Conservation (phyloP, 208 protist genomes). For the Leishmania tarentolae region DNA sequence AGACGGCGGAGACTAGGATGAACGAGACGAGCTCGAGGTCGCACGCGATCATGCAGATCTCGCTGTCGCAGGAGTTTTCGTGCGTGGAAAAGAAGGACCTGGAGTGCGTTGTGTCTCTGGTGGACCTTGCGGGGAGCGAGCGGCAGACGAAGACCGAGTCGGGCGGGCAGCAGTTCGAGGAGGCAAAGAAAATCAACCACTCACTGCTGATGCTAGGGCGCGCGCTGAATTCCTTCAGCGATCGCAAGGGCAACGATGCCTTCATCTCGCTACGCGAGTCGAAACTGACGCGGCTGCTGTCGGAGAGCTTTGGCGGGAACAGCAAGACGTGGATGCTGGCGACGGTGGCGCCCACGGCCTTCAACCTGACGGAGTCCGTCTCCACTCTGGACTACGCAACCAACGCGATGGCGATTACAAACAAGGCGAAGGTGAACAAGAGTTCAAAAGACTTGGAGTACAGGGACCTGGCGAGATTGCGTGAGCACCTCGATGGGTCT, state of each 20-base stretch:
- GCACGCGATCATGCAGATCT: conserved; percentile 89
- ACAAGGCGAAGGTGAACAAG: conserved; percentile 72
- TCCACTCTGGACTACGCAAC: conserved; percentile 85
- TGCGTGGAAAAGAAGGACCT: conserved; percentile 49
- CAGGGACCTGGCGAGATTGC: conserved; percentile 36
- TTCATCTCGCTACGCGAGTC: conserved; percentile 88
- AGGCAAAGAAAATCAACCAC: conserved; percentile 92
- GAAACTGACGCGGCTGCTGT: conserved; percentile 89
- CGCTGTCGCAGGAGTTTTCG: conserved; percentile 63
- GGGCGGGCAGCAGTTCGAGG: conserved; percentile 76
- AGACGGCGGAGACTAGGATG: conserved; percentile 80
- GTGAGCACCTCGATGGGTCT: conserved; percentile 17
- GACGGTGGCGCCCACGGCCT: conserved; percentile 63
- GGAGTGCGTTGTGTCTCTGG: conserved; percentile 72
- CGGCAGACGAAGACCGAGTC: conserved; percentile 85
- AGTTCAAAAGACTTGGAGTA: conserved; percentile 34
- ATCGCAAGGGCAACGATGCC: conserved; percentile 57
- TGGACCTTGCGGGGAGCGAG: conserved; percentile 86
- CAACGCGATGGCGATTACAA: conserved; percentile 83
- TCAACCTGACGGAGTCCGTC: conserved; percentile 81
- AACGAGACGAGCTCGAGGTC: conserved; percentile 91
- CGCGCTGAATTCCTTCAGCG: conserved; percentile 84
- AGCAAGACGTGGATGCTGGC: conserved; percentile 94
- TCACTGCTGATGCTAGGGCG: conserved; percentile 87
- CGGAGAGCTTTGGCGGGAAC: conserved; percentile 92